These are phyloP conservation scores for Cladosporium cucumerinum DNA, from an alignment of 2,329 filamentous ascomycete species.

Conservation along the genomic window DNA sequence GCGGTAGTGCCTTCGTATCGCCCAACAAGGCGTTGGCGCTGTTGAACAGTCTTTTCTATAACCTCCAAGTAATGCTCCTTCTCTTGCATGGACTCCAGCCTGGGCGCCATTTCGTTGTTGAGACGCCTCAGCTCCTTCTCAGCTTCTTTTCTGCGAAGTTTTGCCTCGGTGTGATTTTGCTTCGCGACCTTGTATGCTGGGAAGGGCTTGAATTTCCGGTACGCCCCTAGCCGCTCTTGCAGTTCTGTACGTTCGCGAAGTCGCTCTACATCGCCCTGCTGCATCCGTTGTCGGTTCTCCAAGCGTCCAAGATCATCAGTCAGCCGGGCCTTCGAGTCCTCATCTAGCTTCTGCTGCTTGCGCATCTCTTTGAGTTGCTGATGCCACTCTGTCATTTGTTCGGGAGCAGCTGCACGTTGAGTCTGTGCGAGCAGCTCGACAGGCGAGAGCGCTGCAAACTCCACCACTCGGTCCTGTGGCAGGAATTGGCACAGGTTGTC, in stretches of 20 bases:
- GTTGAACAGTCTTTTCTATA: conserved; percentile 55
- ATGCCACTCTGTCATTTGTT: conserved; percentile 77
- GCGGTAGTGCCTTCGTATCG: conserved; percentile 53
- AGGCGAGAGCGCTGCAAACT: conserved; percentile 81
- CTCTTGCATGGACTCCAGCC: conserved; percentile 62
- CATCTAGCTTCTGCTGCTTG: conserved; percentile 59
- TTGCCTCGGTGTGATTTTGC: conserved; percentile 50
- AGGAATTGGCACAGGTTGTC: conserved; percentile 98
- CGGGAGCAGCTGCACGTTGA: conserved; percentile 78
- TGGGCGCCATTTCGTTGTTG: conserved; percentile 62
- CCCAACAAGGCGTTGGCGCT: conserved; percentile 54
- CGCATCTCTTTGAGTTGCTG: conserved; percentile 68
- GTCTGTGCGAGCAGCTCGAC: conserved; percentile 81
- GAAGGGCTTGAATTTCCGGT: conserved; percentile 64
- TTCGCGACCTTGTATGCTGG: conserved; percentile 61
- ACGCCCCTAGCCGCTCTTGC: conserved; percentile 59
- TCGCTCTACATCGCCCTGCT: conserved; percentile 79
- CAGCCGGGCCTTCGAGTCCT: conserved; percentile 53
- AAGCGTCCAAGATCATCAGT: conserved; percentile 63
- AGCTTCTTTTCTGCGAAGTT: conserved; percentile 53
- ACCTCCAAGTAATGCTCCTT: conserved; percentile 66
- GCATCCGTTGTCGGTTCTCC: conserved; percentile 68
- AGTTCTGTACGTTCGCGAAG: conserved; percentile 72
- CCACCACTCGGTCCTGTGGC: conserved; percentile 90
- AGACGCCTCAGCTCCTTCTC: conserved; percentile 58